Evolutionary conservation across 805 yeast genomes (phyloP).

Genomic region (Soucietia sequanensis): DNA sequence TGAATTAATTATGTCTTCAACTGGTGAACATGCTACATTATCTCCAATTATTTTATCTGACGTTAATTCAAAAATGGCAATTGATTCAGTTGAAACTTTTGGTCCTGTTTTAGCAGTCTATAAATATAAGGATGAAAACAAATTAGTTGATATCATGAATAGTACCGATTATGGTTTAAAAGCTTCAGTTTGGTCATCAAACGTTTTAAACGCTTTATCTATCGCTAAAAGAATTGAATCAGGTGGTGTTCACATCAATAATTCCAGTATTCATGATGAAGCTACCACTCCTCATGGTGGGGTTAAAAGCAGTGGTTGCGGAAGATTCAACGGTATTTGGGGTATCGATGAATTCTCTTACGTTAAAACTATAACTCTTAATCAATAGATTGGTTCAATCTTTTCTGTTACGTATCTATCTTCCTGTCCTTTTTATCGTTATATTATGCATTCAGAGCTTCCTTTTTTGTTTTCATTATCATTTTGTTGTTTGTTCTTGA

Average conservation of each 20-base stretch:
- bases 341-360: constrained; percentile 43
- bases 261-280: constrained; percentile 33
- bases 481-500: too few relatives aligned
- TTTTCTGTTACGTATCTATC: too few relatives aligned
- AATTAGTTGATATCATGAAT: constrained; percentile 23
- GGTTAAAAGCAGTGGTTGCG: constrained; percentile 36
- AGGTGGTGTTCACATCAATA: constrained; percentile 43
- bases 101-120: constrained; percentile 41
- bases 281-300: constrained; percentile 47
- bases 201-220: constrained; percentile 31
- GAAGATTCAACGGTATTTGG: constrained; percentile 40
- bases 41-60: constrained; percentile 32
- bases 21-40: neutral
- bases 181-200: constrained; percentile 40
- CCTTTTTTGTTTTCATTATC: too few relatives aligned
- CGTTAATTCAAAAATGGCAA: constrained; percentile 27
- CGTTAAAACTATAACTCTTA: constrained; percentile 34
- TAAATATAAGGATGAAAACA: constrained; percentile 18
- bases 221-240: constrained; percentile 33
- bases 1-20: constrained; percentile 1
- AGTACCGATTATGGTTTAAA: constrained; percentile 35
- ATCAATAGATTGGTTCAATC: constrained; percentile 9
- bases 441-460: neutral
- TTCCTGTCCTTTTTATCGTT: neutral
- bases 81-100: constrained; percentile 36